Percentiles rank a stretch among this genome's conserved stretches.
Evolutionary conservation across 2,329 filamentous ascomycete species (phyloP).

Genomic region (Calonectria fujianensis): DNA sequence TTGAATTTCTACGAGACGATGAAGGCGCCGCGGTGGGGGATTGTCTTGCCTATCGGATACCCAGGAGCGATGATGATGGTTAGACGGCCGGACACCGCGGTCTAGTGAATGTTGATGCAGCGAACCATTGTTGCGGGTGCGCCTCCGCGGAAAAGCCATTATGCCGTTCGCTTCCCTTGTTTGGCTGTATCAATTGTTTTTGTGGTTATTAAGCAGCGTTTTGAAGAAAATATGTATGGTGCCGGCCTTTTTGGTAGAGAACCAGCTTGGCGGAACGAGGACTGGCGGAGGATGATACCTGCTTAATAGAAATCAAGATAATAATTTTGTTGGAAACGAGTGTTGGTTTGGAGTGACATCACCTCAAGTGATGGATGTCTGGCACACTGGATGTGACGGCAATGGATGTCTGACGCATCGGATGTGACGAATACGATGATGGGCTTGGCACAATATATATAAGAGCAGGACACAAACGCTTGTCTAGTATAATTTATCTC

Average conservation of each 20-base stretch:
- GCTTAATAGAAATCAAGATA: constrained; percentile 53
- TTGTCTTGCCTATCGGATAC: constrained; percentile 56
- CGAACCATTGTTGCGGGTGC: constrained; percentile 40
- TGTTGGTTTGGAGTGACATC: constrained; percentile 11
- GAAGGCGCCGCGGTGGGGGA: constrained; percentile 53
- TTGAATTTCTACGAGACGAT: constrained; percentile 50
- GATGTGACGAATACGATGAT: neutral
- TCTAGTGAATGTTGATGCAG: constrained; percentile 48
- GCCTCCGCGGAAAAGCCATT: constrained; percentile 36
- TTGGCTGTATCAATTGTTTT: constrained; percentile 47
- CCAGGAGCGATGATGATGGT: constrained; percentile 53
- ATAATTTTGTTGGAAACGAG: constrained; percentile 43
- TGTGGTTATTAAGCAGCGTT: constrained; percentile 45
- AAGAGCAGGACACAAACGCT: neutral
- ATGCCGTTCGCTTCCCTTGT: constrained; percentile 47
- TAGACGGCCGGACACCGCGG: constrained; percentile 51
- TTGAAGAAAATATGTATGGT: constrained; percentile 48
- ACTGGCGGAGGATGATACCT: constrained; percentile 47
- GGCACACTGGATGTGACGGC: constrained; percentile 16
- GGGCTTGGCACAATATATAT: neutral
- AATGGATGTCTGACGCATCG: neutral
- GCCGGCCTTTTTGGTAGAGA: constrained; percentile 46
- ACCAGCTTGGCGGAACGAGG: constrained; percentile 41
- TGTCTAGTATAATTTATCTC: constrained; percentile 32
- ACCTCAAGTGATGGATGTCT: neutral